A percentile compares a stretch with the other conserved stretches of the same genome.
Evolutionary conservation across 148 eudicot species (phyloP).

Genomic region (Fagopyrum esculentum): DNA sequence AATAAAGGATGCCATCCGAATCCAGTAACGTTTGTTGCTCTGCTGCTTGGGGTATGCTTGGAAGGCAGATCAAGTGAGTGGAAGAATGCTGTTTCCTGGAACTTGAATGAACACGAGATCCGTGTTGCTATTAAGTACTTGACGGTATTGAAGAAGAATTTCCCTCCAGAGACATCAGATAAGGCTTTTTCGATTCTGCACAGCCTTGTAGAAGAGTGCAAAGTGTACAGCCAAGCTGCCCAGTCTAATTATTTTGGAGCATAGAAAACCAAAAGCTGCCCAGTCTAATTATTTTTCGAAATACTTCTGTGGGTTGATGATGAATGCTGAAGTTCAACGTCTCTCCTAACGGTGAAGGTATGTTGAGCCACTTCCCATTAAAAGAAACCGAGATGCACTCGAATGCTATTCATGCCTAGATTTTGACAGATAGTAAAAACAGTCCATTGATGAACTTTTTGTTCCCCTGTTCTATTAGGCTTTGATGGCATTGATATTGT

Average conservation of each 20-base stretch:
- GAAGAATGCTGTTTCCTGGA: conserved; percentile 43
- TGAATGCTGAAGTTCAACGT: neutral
- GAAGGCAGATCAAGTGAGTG: conserved; percentile 71
- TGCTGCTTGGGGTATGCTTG: conserved; percentile 67
- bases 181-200: conserved; percentile 62
- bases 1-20: conserved; percentile 38
- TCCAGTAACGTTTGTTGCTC: conserved; percentile 54
- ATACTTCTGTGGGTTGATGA: neutral
- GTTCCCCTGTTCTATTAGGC: neutral
- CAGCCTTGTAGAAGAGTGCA: conserved; percentile 37
- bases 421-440: too few species aligned
- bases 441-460: neutral
- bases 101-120: conserved; percentile 47
- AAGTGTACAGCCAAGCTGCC: conserved; percentile 22
- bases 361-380: neutral
- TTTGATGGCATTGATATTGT: neutral
- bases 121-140: conserved; percentile 49
- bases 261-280: neutral
- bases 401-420: neutral
- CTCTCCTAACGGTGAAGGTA: neutral
- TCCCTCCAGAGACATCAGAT: conserved; percentile 33
- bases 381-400: neutral
- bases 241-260: conserved; percentile 23
- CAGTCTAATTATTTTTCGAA: conserved; percentile 19
- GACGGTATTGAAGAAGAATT: conserved; percentile 39